Evolutionary conservation across 768 basidiomycete genomes (phyloP).

Genomic region (Boletus reticulatus): DNA sequence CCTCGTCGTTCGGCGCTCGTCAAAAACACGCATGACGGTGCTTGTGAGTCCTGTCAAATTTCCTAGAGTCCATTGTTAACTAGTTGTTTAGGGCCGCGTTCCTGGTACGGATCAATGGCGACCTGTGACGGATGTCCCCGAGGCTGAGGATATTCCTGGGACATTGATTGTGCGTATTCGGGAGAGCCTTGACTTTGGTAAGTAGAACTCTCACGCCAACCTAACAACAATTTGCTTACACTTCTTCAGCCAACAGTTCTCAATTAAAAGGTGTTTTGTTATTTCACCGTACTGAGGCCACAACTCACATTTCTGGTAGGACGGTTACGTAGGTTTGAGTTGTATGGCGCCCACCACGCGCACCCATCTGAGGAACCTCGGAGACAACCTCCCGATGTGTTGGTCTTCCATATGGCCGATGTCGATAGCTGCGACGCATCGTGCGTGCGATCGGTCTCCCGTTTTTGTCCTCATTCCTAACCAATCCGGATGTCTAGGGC

Average conservation of each 20-base stretch:
- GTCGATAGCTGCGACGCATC: conserved; percentile 90
- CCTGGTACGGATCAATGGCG: conserved; percentile 91
- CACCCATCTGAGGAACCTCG: conserved; percentile 91
- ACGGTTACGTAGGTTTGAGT: conserved; percentile 78
- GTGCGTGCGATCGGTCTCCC: conserved; percentile 44
- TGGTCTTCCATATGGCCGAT: conserved; percentile 94
- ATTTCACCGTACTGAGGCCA: background rate
- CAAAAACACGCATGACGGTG: conserved; percentile 87
- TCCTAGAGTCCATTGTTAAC: background rate
- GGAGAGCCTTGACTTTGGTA: conserved; percentile 90
- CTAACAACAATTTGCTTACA: background rate
- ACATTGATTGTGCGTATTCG: conserved; percentile 86
- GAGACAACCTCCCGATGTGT: conserved; percentile 65
- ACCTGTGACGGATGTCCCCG: conserved; percentile 83
- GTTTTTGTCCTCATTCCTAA: conserved; percentile 1
- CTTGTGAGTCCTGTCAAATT: conserved; percentile 44
- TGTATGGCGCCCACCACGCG: conserved; percentile 75
- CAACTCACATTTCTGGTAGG: conserved; percentile 39
- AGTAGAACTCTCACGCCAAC: conserved; percentile 14
- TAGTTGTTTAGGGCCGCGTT: conserved; percentile 64
- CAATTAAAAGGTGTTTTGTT: conserved; percentile 70
- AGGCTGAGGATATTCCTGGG: conserved; percentile 78
- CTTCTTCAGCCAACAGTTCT: conserved; percentile 78
- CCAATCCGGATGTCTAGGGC: conserved; percentile 47
- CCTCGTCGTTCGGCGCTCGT: conserved; percentile 87